phyloP scores from a whole-genome alignment of 2,329 filamentous ascomycete species.

The Triangularia verruculosa region DNA sequence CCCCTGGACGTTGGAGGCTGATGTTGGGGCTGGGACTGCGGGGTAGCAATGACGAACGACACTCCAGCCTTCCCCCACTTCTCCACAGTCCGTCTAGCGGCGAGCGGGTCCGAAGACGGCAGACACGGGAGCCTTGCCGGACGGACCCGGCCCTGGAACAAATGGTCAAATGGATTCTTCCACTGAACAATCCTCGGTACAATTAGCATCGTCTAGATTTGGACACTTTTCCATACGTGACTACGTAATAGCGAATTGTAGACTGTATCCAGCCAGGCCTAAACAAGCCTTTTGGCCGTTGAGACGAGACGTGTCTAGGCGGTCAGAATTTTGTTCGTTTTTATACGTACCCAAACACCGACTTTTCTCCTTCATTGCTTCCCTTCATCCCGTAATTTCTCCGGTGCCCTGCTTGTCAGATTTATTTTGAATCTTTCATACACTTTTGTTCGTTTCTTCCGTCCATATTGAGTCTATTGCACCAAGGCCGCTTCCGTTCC shows the following conservation, averaged over 20 bases:
- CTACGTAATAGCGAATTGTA: not conserved
- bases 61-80: conserved; percentile 5
- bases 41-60: conserved; percentile 9
- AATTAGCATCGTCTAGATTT: not conserved
- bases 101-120: conserved; percentile 4
- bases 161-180: not conserved
- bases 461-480: not conserved
- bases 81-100: conserved; percentile 4
- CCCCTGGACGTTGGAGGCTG: conserved; percentile 6
- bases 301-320: not conserved
- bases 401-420: not conserved
- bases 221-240: not conserved
- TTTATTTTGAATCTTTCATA: not conserved
- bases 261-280: not conserved
- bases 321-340: not conserved
- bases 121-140: not conserved
- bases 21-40: conserved; percentile 16
- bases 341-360: not conserved
- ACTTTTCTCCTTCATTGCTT: conserved; percentile 5
- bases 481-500: not conserved
- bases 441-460: not conserved
- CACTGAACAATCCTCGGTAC: conserved; percentile 1
- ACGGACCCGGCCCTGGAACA: conserved; percentile 5
- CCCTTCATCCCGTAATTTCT: not conserved
- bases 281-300: not conserved